Base-by-base conservation (phyloP, 768 basidiomycete genomes). In the Sarcodon aspratus region DNA sequence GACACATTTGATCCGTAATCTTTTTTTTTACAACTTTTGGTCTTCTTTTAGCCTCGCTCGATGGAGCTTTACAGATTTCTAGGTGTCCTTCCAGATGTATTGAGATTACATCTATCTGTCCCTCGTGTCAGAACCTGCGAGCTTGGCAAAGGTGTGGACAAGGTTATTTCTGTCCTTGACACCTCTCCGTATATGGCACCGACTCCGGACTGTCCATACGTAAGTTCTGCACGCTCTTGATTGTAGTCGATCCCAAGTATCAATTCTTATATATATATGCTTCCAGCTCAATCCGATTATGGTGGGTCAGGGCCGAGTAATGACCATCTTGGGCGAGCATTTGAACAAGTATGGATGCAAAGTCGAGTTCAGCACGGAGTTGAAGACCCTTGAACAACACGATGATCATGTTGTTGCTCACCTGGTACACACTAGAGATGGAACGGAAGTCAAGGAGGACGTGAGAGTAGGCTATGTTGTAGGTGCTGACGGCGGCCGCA, bases 401-500 rank as follows among this genome's bases (percentile, higher is more conserved):
- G 43, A 51, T 0, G 65, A 67, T 45, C 49, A 53, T 21, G 67
- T 72, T 8, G 51, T 53, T 1, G 65, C 60, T 1, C 56, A 54
- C 17, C 21, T 70, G 9, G 52, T 51, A 7, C 63, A 58, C 36
- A 45, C 34, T 7, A 53, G 42, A 3, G n/a, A n/a, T n/a, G 48
- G 60, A 2, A 64, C 55, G 1, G 18, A 57, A 27, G 61, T 62
- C 33, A 38, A 44, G 0, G 43, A 48, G 15, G 68, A 72, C 49
- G 57, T 45, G 56, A n/a, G n/a, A n/a, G n/a, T n/a, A n/a, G n/a
- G n/a, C n/a, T n/a, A n/a, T n/a, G n/a, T n/a, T n/a, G n/a, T 74
- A 11, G 72, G 72, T 1, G 59, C 65, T 0, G 75, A 74, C 50
- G 70, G 71, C 12, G 72, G 67, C 0, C 56, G 54, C 50, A 59